Evolutionary conservation across 1,139 yeast species (phyloP), one percentile per base, ranked within the genome.

Genomic region (Hansenula sp.): DNA sequence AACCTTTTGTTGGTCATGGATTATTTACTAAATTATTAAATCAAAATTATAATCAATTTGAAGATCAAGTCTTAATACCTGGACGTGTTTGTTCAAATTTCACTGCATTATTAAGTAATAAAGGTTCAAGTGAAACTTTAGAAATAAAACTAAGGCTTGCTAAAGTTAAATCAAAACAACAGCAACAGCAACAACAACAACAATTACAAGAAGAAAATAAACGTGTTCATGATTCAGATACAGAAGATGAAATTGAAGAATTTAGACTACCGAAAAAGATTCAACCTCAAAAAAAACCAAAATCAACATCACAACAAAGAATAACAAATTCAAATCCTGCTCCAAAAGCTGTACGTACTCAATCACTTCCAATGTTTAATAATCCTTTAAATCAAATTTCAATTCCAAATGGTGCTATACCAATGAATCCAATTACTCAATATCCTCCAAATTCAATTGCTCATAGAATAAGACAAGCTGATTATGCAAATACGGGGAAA

Each of bases 1-100:
- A 83, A 59, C 92, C 92, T 2, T 78, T 79, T 56, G 92, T 83
- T 10, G 82, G 87, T 17, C 75, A 78, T 49, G 92, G 92, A 0
- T 67, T 79, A 19, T 66, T 80, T 37, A 77, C 87, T 1, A 66
- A 69, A 28, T 55, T 73, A 28, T 53, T 61, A 6, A 59, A 60
- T 16, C 14, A 18, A n/a, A 12, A 16, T 7, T 25, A 29, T 11
- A 42, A 44, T 14, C 44, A 43, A 25, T 47, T 46, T 1, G 52
- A 47, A 8, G 57, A 56, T 27, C 61, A 59, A 26, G 54, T 60
- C 32, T 58, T 79, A 28, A 68, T 83, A 14, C 82, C 87, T 0
- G 92, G 92, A 1, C 66, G 88, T 45, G 82, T 83, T 19, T 82
- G 89, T 52, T 82, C 82, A 39, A 82, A 79, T 56, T 70, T 83